Conservation (phyloP, 208 protist species). For the Trypanosoma cruzi region DNA sequence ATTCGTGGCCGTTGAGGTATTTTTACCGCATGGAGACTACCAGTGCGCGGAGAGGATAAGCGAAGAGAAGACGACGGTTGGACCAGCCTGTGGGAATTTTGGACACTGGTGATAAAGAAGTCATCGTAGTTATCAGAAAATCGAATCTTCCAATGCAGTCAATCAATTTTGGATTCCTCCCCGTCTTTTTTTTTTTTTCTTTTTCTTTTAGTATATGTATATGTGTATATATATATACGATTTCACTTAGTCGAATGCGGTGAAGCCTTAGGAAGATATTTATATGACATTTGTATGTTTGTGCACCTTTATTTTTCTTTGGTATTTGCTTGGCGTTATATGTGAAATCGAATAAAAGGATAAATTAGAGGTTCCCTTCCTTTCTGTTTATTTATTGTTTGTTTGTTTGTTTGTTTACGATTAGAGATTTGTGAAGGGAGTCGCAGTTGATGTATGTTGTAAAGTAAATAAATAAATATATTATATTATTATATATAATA, state of each 20-base stretch:
- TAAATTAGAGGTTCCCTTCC: background rate
- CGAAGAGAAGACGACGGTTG: background rate
- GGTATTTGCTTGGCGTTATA: background rate
- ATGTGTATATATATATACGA: no score
- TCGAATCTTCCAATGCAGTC: background rate
- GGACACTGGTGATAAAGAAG: no score
- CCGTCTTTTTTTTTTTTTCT: slow-evolving; percentile 17
- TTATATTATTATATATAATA: background rate
- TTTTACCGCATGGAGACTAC: background rate
- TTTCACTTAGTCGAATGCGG: no score
- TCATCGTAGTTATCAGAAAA: no score
- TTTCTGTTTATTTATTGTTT: slow-evolving; percentile 1
- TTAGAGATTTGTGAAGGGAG: no score
- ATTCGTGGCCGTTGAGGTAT: slow-evolving; percentile 2
- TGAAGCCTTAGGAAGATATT: no score
- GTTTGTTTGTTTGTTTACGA: no score
- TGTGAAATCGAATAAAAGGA: background rate
- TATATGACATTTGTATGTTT: background rate
- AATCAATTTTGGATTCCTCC: slow-evolving; percentile 7
- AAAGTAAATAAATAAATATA: no score
- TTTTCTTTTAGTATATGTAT: background rate
- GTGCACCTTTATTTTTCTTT: background rate
- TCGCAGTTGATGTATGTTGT: no score
- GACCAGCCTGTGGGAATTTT: no score
- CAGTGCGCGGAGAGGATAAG: background rate